Evolutionary conservation across 192 early-diverging fungal species (phyloP).

Genomic region (Mortierella alpina): DNA sequence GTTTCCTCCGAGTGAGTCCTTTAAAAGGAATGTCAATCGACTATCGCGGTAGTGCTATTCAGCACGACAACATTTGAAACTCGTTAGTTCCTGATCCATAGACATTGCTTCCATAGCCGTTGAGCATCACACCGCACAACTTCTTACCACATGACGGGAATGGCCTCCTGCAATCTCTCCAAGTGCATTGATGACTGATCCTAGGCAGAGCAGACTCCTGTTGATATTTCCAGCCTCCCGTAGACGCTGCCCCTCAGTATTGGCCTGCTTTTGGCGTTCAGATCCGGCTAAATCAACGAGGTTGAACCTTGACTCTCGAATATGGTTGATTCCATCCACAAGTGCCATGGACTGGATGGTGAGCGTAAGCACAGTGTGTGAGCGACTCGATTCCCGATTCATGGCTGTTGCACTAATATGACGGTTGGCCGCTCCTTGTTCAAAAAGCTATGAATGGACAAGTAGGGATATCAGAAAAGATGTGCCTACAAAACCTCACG

Average conservation of each 20-base stretch:
- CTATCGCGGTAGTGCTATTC: constrained; percentile 71
- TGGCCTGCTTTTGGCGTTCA: constrained; percentile 74
- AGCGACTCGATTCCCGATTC: constrained; percentile 86
- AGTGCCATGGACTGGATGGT: constrained; percentile 75
- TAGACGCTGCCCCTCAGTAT: constrained; percentile 71
- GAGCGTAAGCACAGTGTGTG: constrained; percentile 84
- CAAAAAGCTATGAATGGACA: constrained; percentile 57
- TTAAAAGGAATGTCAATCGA: constrained; percentile 74
- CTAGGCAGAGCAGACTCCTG: constrained; percentile 79
- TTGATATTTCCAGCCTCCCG: constrained; percentile 90
- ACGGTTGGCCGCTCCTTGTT: constrained; percentile 75
- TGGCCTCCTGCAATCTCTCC: constrained; percentile 70
- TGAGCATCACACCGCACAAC: not conserved
- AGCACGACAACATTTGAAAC: no score
- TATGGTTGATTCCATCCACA: constrained; percentile 64
- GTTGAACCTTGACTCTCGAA: constrained; percentile 76
- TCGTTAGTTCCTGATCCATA: no score
- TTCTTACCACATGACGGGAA: constrained; percentile 63
- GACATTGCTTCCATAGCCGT: not conserved
- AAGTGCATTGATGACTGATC: constrained; percentile 88
- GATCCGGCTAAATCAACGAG: constrained; percentile 84
- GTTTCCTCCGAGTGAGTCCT: constrained; percentile 78
- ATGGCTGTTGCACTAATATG: constrained; percentile 78
- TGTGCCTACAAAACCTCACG: not conserved
- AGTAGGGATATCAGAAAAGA: not conserved